phyloP scores from a whole-genome alignment of 2,329 filamentous ascomycete species.

The Sporothrix euskadiensis region DNA sequence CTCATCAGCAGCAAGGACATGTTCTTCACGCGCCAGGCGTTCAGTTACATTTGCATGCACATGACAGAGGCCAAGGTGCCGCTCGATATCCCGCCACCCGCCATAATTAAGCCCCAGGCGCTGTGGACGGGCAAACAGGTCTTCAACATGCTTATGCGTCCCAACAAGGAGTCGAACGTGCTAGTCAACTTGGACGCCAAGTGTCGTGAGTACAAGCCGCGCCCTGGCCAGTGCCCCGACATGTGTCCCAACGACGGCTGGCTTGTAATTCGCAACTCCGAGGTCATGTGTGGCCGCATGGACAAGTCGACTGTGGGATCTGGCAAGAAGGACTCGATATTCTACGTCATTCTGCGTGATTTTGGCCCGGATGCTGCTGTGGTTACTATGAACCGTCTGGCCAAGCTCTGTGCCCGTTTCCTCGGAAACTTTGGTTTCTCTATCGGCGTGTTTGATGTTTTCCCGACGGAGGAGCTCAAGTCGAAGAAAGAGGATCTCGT shows the following conservation, averaged over 20 bases:
- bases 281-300: constrained; percentile 96
- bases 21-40: constrained; percentile 86
- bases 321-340: constrained; percentile 96
- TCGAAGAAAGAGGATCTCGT: constrained; percentile 75
- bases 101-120: constrained; percentile 79
- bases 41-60: constrained; percentile 86
- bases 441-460: constrained; percentile 93
- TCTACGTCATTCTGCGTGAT: constrained; percentile 94
- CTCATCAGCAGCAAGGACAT: constrained; percentile 87
- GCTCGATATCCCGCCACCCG: constrained; percentile 82
- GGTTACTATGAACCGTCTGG: constrained; percentile 87
- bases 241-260: constrained; percentile 87
- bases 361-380: constrained; percentile 88
- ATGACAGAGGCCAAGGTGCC: constrained; percentile 76
- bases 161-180: constrained; percentile 80
- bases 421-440: constrained; percentile 92
- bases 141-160: constrained; percentile 80
- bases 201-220: constrained; percentile 75
- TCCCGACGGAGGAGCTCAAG: constrained; percentile 71
- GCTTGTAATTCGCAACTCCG: constrained; percentile 91
- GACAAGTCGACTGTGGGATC: constrained; percentile 97
- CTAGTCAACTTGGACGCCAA: constrained; percentile 91
- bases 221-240: constrained; percentile 59
- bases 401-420: constrained; percentile 84
- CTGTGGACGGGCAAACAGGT: constrained; percentile 96